phyloP scores from a whole-genome alignment of 2,329 filamentous ascomycete species.

The Teratosphaeria pseudoeucalypti region DNA sequence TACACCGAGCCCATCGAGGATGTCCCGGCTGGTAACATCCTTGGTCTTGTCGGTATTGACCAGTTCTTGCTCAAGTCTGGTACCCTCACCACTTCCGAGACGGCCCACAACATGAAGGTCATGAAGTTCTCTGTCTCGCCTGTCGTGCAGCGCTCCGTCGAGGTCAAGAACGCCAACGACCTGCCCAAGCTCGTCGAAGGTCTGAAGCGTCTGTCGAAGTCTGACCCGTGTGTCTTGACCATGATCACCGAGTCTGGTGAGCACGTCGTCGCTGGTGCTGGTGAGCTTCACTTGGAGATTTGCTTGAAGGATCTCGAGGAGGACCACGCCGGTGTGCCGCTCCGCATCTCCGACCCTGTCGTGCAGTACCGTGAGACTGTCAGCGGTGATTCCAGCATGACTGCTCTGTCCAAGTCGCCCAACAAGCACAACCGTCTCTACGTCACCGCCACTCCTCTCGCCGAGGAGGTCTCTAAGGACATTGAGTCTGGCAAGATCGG shows the following conservation, averaged over 20 bases:
- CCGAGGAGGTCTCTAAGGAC: constrained; percentile 79
- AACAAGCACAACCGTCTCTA: constrained; percentile 99
- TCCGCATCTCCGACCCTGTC: constrained; percentile 95
- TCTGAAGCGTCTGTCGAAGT: constrained; percentile 99
- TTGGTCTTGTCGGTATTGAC: constrained; percentile 97
- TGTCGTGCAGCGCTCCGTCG: constrained; percentile 95
- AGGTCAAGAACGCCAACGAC: constrained; percentile 99
- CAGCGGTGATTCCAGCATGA: constrained; percentile 73
- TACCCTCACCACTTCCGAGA: constrained; percentile 94
- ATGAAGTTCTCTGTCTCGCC: constrained; percentile 99
- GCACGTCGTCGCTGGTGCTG: constrained; percentile 97
- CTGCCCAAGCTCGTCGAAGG: constrained; percentile 99
- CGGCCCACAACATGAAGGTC: constrained; percentile 99
- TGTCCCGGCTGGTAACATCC: constrained; percentile 98
- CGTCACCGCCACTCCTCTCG: constrained; percentile 80
- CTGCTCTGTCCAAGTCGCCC: constrained; percentile 96
- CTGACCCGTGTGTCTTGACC: constrained; percentile 94
- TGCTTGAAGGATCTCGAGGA: constrained; percentile 99
- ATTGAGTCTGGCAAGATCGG: constrained; percentile 88
- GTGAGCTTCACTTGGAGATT: constrained; percentile 99
- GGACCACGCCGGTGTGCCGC: constrained; percentile 96
- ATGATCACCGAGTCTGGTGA: constrained; percentile 85
- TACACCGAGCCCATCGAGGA: constrained; percentile 98
- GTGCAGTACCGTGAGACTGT: constrained; percentile 99
- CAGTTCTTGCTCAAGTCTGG: constrained; percentile 99